phyloP scores from a whole-genome alignment of 169 alveolate genomes.

The Cryptosporidium xiaoi region DNA sequence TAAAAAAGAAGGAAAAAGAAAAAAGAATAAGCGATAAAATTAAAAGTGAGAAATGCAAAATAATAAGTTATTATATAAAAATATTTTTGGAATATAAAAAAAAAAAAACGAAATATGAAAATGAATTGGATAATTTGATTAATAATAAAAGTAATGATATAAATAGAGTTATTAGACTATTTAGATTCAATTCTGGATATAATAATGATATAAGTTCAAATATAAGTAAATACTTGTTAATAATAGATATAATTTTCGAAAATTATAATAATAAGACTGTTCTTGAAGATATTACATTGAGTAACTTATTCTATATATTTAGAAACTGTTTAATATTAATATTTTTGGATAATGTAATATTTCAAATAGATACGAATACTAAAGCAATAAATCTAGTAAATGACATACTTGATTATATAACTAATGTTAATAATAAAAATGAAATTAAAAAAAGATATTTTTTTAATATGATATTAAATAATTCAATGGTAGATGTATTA shows the following conservation, averaged over 20 bases:
- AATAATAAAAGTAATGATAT: background rate
- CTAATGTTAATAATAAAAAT: slow-evolving; percentile 1
- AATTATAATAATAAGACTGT: background rate
- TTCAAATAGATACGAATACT: background rate
- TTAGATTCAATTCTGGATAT: slow-evolving; percentile 2
- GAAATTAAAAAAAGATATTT: background rate
- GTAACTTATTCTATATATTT: slow-evolving; percentile 35
- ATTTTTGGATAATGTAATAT: background rate
- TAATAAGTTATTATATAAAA: slow-evolving; percentile 1
- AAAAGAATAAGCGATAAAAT: slow-evolving; percentile 16
- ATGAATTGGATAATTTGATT: background rate
- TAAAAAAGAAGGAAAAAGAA: slow-evolving; percentile 43
- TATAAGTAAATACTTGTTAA: slow-evolving; percentile 1
- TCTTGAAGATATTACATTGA: background rate
- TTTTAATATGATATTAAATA: slow-evolving; percentile 15
- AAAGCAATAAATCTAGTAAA: too few species aligned
- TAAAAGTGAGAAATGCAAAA: slow-evolving; percentile 6
- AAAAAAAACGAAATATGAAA: background rate
- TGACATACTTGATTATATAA: background rate
- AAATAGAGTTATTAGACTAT: background rate
- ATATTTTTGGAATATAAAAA: background rate
- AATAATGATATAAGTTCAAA: background rate
- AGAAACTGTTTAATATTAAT: slow-evolving; percentile 22
- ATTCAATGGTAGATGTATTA: slow-evolving; percentile 33
- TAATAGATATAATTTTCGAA: background rate